These are phyloP conservation scores for Leptographium lundbergii DNA, from an alignment of 2,329 filamentous ascomycete species.

Conservation along the genomic window DNA sequence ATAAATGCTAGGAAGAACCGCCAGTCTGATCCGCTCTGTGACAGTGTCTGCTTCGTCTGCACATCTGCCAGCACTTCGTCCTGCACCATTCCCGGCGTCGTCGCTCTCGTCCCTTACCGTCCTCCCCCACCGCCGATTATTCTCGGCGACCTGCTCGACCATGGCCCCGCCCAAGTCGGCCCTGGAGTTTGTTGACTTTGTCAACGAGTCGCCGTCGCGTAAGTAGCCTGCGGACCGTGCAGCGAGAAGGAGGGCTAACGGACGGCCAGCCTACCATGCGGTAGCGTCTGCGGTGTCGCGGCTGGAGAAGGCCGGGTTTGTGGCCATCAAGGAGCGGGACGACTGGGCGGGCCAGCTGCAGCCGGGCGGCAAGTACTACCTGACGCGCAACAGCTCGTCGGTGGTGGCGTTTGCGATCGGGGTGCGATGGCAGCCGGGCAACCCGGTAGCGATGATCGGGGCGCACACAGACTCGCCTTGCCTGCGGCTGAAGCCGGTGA, in stretches of 20 bases:
- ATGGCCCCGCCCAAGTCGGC: constrained; percentile 48
- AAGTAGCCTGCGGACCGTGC: constrained; percentile 19
- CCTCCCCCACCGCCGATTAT: background rate
- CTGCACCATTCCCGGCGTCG: background rate
- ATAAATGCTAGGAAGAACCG: background rate
- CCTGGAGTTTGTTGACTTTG: constrained; percentile 80
- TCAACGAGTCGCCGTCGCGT: constrained; percentile 93
- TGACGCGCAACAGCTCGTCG: constrained; percentile 86
- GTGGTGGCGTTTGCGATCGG: constrained; percentile 89
- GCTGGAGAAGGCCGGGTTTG: constrained; percentile 74
- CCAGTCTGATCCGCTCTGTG: background rate
- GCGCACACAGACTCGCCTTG: constrained; percentile 94
- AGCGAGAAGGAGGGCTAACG: background rate
- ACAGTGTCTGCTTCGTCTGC: background rate
- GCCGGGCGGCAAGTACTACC: constrained; percentile 89
- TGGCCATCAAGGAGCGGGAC: constrained; percentile 79
- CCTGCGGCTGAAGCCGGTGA: constrained; percentile 85
- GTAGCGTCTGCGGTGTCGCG: constrained; percentile 66
- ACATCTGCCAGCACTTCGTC: background rate
- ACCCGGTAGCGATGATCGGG: constrained; percentile 84
- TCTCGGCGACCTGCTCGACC: constrained; percentile 15
- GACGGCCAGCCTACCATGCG: constrained; percentile 71
- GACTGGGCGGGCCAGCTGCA: constrained; percentile 69
- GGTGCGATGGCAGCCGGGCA: constrained; percentile 79
- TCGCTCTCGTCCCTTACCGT: background rate